Percentiles rank a stretch among this genome's conserved stretches.
phyloP scores from a whole-genome alignment of 768 basidiomycete genomes.

The Gymnopilus junonius region DNA sequence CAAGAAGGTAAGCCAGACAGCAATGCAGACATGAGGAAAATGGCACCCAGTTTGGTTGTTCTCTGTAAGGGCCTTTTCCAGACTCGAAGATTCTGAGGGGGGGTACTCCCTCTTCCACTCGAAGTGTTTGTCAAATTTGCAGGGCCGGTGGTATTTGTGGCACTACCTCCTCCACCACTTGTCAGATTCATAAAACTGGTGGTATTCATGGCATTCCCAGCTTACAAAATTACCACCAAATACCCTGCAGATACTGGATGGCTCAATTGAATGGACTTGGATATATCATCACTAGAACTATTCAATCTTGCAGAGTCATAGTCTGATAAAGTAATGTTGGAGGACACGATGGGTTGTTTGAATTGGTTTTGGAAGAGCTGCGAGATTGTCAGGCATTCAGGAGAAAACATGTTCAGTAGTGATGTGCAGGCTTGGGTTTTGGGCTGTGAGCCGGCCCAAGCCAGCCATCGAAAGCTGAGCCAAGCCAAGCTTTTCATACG shows the following conservation, averaged over 20 bases:
- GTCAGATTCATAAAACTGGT: background rate
- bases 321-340: background rate
- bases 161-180: no score
- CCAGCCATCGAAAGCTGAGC: no score
- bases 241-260: background rate
- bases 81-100: background rate
- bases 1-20: background rate
- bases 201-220: background rate
- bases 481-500: no score
- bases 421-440: no score
- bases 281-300: background rate
- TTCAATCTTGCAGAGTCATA: slow-evolving; percentile 6
- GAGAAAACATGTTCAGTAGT: background rate
- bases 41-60: background rate
- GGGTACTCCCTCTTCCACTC: background rate
- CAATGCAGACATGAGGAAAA: background rate
- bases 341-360: background rate
- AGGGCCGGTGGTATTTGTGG: background rate
- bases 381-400: background rate
- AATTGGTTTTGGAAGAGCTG: background rate
- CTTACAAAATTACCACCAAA: background rate
- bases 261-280: background rate
- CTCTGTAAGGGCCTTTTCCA: background rate
- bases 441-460: no score
- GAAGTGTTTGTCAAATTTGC: no score